A percentile compares a stretch with the other conserved stretches of the same genome.
Conservation (phyloP, 2,329 filamentous ascomycete species). For the Pyrenochaeta sp. region DNA sequence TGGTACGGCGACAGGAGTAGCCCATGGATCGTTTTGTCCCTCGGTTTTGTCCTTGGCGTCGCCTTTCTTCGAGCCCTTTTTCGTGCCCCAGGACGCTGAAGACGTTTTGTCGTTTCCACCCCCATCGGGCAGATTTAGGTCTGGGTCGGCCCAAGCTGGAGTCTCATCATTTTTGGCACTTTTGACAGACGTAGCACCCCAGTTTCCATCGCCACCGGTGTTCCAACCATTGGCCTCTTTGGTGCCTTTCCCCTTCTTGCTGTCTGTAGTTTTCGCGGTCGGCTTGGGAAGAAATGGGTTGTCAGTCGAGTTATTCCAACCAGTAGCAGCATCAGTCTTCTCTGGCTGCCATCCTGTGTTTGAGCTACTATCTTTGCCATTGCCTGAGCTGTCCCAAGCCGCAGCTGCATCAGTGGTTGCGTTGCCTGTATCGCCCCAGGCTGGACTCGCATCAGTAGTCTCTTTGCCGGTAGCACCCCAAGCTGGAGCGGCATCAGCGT, state of each 20-base stretch:
- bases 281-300: too few relatives aligned
- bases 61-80: too few relatives aligned
- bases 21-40: too few relatives aligned
- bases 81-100: background rate
- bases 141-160: too few relatives aligned
- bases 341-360: background rate
- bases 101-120: background rate
- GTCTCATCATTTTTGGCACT: too few relatives aligned
- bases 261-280: background rate
- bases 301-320: background rate
- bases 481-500: background rate
- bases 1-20: too few relatives aligned
- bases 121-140: background rate
- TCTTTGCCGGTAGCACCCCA: background rate
- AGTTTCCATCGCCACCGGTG: too few relatives aligned
- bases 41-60: conserved; percentile 1
- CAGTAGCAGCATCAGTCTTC: background rate
- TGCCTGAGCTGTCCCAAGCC: background rate
- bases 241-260: background rate
- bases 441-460: too few relatives aligned
- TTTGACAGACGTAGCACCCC: too few relatives aligned
- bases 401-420: background rate
- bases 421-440: background rate
- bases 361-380: background rate
- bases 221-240: too few relatives aligned